Conservation (phyloP, 257 asterid genomes). For the Fraxinus excelsior region DNA sequence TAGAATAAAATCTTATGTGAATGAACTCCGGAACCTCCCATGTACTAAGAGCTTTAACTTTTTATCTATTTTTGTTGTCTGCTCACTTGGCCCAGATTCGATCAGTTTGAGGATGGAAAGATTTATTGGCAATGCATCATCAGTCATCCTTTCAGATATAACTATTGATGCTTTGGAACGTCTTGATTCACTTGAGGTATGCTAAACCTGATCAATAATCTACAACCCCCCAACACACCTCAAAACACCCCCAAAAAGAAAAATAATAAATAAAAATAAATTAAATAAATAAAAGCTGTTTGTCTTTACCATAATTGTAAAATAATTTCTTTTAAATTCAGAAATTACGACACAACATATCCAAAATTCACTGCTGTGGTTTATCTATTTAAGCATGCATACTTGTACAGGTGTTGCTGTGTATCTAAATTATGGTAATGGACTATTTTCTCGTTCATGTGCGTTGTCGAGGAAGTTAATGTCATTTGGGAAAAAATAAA, state of each 20-base stretch:
- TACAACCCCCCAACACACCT: not conserved
- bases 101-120: conserved; percentile 61
- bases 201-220: conserved; percentile 15
- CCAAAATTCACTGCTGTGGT: not conserved
- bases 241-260: not conserved
- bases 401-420: not conserved
- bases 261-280: not conserved
- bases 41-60: not conserved
- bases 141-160: conserved; percentile 65
- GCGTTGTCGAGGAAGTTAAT: not conserved
- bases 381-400: not conserved
- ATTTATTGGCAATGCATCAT: conserved; percentile 57
- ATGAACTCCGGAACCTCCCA: not conserved
- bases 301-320: not conserved
- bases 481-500: not conserved
- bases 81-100: conserved; percentile 51
- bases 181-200: conserved; percentile 84
- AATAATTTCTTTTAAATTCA: not conserved
- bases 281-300: not conserved
- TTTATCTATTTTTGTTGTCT: not conserved
- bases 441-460: not conserved
- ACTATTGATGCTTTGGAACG: conserved; percentile 52
- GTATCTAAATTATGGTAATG: not conserved
- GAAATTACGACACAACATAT: not conserved
- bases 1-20: not conserved